Base-by-base conservation (phyloP, 2,329 filamentous ascomycete species). In the Trichoderma oligosporum region DNA sequence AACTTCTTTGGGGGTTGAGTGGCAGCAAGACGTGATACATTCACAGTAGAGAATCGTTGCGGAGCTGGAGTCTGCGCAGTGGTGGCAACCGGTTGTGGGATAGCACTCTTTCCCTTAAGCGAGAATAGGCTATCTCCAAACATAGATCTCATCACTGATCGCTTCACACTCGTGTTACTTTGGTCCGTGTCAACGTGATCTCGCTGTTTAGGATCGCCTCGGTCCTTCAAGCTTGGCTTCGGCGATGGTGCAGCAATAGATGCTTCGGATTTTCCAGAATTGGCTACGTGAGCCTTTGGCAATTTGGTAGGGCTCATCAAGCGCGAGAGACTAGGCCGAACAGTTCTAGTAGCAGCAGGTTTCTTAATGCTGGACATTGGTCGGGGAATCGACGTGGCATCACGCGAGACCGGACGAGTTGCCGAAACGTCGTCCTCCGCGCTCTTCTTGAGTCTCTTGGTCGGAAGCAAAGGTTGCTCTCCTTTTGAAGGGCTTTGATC, bases 221-320 rank as follows among this genome's bases (percentile, higher is more conserved):
- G 41, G 22, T 20, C 68, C 62, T 65, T 62, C 24, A 74, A 57
- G 48, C 69, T 70, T 4, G 74, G 72, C 65, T 82, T 85, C 1
- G 79, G 79, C 12, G 71, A 76, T 61, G 74, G 79, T 66, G 63
- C 77, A 64, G 66, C 71, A 60, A 70, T 66, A 48, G 64, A 66
- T 14, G 65, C 61, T 2, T 69, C 68, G 0, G 67, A 61, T 48
- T 69, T 73, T 31, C 52, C 58, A 4, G 62, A 59, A n/a, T 61
- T 56, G 16, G 63, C 62, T 1, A 58, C 27, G 11, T 86, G 84
- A 31, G 85, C 82, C 51, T 89, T 71, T 1, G 88, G 90, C 7
- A 89, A 77, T 69, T 90, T 91, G 7, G 89, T 94, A 0, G 91
- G 91, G 5, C 89, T 95, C 71, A 86, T 82, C 27, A 93, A 75